Base-by-base conservation (phyloP, 2,329 filamentous ascomycete species). In the Xylaria sp. region DNA sequence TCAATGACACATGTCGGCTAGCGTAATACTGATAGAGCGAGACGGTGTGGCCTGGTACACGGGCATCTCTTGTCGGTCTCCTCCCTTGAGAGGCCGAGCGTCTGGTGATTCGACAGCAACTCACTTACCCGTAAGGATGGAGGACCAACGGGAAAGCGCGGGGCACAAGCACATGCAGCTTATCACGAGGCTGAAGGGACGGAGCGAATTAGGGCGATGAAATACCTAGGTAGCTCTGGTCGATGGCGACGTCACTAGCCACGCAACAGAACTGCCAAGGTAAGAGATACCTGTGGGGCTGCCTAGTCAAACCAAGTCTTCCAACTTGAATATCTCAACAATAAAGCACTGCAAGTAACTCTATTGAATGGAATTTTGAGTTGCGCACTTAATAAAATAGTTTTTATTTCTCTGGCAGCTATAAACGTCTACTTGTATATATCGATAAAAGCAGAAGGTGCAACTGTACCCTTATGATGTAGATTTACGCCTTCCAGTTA, bases 141-240 rank as follows among this genome's bases (percentile, higher is more conserved):
- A 23, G 46, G 9, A 36, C 30, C 32, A 58, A 34, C n/a, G n/a
- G 65, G 63, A 65, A 63, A 50, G 63, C 63, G 65, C 69, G 66
- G 63, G 69, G 67, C 66, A 56, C 61, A 46, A 67, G 67, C 66
- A 56, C 61, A 46, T 34, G 59, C n/a, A 67, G 61, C 56, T 63
- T 36, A 63, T 65, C 64, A 67, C 66, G 55, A 8, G 76, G 74
- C 8, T 79, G 78, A 36, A 74, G 69, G 66, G 79, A 62, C 78
- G 76, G 67, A 78, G 75, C 65, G 80, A 77, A 28, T 63, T 59
- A 34, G 28, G 28, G 32, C 9, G 36, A 25, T 23, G 25, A 5
- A n/a, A 18, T 13, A n/a, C n/a, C n/a, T n/a, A n/a, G n/a, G n/a
- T n/a, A 13, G 6, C n/a, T 28, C 13, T 28, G 18, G 78, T 56